Conservation (phyloP, 345 rosid genomes). For the Salix arbutifolia region DNA sequence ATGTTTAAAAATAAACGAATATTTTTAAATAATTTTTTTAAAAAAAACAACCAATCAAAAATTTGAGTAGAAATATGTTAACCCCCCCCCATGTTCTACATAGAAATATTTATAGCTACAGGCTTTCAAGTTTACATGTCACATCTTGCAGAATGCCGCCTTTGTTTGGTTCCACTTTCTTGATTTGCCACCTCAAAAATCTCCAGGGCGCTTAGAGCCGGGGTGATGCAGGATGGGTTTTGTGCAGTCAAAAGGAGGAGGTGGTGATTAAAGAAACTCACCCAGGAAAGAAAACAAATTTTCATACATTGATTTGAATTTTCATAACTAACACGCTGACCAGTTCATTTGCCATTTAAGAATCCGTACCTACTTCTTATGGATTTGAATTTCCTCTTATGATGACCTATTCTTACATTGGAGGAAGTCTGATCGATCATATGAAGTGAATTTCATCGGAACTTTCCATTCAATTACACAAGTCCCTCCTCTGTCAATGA, state of each 20-base stretch:
- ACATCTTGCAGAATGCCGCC: not conserved
- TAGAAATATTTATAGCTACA: not conserved
- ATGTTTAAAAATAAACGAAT: too few species aligned
- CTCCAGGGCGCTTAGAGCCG: not conserved
- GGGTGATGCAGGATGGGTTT: too few species aligned
- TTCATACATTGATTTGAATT: too few species aligned
- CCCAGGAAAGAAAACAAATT: too few species aligned
- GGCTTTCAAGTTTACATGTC: not conserved
- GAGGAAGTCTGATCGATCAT: not conserved
- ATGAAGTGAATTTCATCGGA: not conserved
- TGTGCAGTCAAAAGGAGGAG: too few species aligned
- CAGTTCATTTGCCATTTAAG: too few species aligned
- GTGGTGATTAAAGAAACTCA: too few species aligned
- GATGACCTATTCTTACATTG: not conserved
- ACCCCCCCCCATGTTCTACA: too few species aligned
- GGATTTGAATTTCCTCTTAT: not conserved
- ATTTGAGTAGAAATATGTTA: too few species aligned
- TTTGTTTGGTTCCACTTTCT: constrained; percentile 1
- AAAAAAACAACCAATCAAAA: too few species aligned
- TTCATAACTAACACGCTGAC: too few species aligned
- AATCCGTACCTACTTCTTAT: not conserved
- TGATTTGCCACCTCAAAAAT: not conserved
- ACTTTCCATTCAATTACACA: not conserved
- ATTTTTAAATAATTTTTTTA: too few species aligned
- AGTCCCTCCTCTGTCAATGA: not conserved